phyloP scores from a whole-genome alignment of 139 green algal genomes.

The Pycnococcus provasolii region DNA sequence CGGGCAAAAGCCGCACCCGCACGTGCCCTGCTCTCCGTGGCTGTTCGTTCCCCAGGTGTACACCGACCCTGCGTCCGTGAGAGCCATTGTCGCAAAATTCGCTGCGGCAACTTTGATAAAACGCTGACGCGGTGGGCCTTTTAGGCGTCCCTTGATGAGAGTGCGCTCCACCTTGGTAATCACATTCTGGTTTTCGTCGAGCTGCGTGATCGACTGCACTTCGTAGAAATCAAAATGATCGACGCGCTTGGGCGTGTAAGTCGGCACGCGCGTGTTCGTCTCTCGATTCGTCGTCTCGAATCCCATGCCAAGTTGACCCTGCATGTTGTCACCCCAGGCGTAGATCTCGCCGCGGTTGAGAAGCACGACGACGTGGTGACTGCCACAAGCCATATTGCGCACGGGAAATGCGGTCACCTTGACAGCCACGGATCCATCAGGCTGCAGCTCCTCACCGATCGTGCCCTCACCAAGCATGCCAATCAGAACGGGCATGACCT shows the following conservation, averaged over 20 bases:
- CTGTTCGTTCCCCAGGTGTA: conserved; percentile 26
- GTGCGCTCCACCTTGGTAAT: not conserved
- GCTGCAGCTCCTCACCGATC: not conserved
- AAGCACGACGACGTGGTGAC: conserved; percentile 2
- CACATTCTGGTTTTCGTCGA: not conserved
- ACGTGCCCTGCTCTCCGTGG: conserved; percentile 12
- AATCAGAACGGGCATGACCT: not conserved
- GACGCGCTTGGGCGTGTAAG: conserved; percentile 4
- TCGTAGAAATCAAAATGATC: conserved; percentile 5
- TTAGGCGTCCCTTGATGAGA: not conserved
- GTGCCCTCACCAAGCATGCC: not conserved
- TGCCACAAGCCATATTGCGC: not conserved
- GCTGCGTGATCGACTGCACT: not conserved
- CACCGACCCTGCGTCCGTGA: not conserved
- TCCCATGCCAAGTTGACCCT: conserved; percentile 21
- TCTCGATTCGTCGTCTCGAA: not conserved
- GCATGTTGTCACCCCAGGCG: conserved; percentile 25
- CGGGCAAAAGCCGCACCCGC: conserved; percentile 5
- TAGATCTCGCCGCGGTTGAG: conserved; percentile 12
- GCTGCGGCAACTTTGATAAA: conserved; percentile 8
- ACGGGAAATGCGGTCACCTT: not conserved
- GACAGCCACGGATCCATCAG: not conserved
- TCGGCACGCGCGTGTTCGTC: conserved; percentile 1
- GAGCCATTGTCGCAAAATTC: conserved; percentile 7
- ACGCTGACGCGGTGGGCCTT: not conserved